These are phyloP conservation scores for Kwoniella shivajii DNA, from an alignment of 1,284 basidiomycete genomes.

Conservation along the genomic window DNA sequence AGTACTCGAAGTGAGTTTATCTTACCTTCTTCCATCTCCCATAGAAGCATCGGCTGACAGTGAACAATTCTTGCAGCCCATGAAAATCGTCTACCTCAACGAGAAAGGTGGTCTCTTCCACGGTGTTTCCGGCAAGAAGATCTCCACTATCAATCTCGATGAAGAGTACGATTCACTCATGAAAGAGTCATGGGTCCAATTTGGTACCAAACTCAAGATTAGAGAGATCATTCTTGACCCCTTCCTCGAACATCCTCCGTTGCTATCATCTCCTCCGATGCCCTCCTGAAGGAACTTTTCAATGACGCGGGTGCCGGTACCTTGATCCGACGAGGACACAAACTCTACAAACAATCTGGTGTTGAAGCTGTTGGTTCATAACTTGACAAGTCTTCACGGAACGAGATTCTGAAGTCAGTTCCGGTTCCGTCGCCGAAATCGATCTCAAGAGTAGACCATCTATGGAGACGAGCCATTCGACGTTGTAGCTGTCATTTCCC, in stretches of 20 bases:
- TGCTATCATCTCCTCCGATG: conserved; percentile 92
- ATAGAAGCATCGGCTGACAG: background rate
- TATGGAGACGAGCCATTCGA: conserved; percentile 98
- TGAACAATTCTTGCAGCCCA: conserved; percentile 57
- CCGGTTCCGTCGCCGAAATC: conserved; percentile 87
- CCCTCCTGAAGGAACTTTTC: conserved; percentile 97
- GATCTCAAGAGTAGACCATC: conserved; percentile 80
- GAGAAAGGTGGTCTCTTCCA: conserved; percentile 99
- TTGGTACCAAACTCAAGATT: conserved; percentile 97
- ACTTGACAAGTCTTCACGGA: conserved; percentile 88
- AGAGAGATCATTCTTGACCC: conserved; percentile 98
- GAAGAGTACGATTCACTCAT: conserved; percentile 98
- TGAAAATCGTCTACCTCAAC: conserved; percentile 98
- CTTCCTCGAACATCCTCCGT: conserved; percentile 97
- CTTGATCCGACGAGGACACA: conserved; percentile 95
- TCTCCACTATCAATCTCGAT: conserved; percentile 95
- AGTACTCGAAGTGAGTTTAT: conserved; percentile 68
- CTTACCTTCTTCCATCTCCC: background rate
- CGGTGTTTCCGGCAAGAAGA: conserved; percentile 90
- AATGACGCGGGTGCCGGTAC: conserved; percentile 98
- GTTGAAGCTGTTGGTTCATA: conserved; percentile 85
- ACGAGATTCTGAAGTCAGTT: conserved; percentile 87
- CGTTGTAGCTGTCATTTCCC: conserved; percentile 90
- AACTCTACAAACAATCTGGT: conserved; percentile 85
- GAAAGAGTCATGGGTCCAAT: conserved; percentile 99